Evolutionary conservation across 2,329 filamentous ascomycete genomes (phyloP), one percentile per base, ranked within the genome.

Genomic region (Colletotrichum spinosum): DNA sequence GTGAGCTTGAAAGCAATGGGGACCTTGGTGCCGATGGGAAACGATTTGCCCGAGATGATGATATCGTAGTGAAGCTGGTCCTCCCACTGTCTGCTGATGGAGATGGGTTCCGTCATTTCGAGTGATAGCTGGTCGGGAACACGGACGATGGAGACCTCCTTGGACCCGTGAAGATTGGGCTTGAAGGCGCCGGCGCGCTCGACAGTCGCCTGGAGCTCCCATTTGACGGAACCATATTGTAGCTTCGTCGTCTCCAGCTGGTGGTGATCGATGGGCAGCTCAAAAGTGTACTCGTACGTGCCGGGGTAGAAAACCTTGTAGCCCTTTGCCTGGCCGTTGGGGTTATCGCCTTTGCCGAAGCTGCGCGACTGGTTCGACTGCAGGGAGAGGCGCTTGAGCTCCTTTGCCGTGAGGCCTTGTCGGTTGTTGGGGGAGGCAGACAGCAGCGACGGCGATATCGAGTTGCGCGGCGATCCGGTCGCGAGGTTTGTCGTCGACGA

Each of bases 41-140:
- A 97, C 1, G 94, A 97, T 83, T 97, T 97, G 59, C 94, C 94
- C 1, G 94, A 97, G 59, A 97, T 97, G 75, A 97, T 90, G 70
- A 97, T 97, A 72, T 97, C 94, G 79, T 97, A 97, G 73, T 97
- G 93, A 38, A 97, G 83, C 73, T 97, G 94, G 70, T 97, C 94
- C 75, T 97, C 94, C 94, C 94, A 97, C 68, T 93, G 94, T 17
- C 94, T 86, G 69, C 92, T 95, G 73, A 97, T 97, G 10, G 94
- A 95, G 72, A 97, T 97, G 3, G 94, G 94, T 74, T 97, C 94
- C 34, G 94, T 91, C 77, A 93, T 93, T 77, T 97, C 94, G 33
- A 97, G 82, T 0, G 94, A 97, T 50, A 94, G 88, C 77, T 97
- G 93, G 53, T 95, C 89, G 0, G 94, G 94, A 4, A 96, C 89